Base-by-base conservation (phyloP, 2,329 filamentous ascomycete species). In the Leptodontidium sp. region DNA sequence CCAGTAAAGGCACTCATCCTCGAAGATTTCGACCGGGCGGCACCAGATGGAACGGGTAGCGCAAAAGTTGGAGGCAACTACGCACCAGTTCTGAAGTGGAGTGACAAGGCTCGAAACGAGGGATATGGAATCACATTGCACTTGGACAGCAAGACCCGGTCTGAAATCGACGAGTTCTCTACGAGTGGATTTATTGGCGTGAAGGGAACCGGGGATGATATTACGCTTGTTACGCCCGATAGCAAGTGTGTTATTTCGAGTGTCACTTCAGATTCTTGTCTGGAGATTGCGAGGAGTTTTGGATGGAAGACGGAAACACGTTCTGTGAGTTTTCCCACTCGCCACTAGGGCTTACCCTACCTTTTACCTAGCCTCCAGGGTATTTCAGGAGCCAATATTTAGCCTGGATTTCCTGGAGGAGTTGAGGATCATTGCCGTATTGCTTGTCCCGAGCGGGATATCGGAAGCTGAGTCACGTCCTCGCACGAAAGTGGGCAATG, bases 21-120 rank as follows among this genome's bases (percentile, higher is more conserved):
- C 2, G 95, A 98, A 77, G 91, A 96, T 38, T 98, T 98, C 78
- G 95, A 98, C 80, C 92, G 95, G 38, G 88, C 94, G 0, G 95
- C 95, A n/a, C 95, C 96, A 0, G 89, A 94, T 75, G 95, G 95
- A 0, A 97, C 93, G 0, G 95, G 95, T 0, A 90, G 89, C 71
- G 95, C 93, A n/a, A 98, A 98, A 82, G 87, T 98, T 2, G 95
- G 96, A 32, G 96, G 95, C 15, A 98, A 98, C 82, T 98, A 98
- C 78, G 95, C 94, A 11, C 95, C 95, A 2, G 95, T 98, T 5
- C 82, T 98, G 76, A 86, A 92, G 66, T 94, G 93, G 86, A 97
- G 93, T 77, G 94, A 97, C 75, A 90, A 87, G 77, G 95, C 96
- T 0, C 84, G 91, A 68, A 83, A 84, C 21, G 87, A 93, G 69